Evolutionary conservation across 306 rosid genomes (phyloP).

Genomic region (Quercus dentata): DNA sequence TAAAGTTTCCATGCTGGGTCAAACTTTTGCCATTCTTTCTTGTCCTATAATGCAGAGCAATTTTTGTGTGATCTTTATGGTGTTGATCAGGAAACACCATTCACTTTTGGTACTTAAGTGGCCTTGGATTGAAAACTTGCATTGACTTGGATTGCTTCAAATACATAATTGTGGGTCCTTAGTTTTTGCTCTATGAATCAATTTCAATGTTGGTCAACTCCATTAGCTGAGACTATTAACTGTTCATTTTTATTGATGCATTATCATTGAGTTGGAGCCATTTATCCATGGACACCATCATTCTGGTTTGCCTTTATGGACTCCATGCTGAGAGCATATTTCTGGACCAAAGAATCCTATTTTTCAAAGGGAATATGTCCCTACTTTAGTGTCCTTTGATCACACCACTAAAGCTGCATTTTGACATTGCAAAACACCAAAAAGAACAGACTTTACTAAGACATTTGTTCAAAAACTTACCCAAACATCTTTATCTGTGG

Average conservation of each 20-base stretch:
- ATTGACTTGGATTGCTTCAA: conserved; percentile 49
- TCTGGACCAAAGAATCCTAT: conserved; percentile 38
- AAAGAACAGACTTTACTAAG: neutral
- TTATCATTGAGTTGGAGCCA: conserved; percentile 29
- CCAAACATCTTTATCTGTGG: neutral
- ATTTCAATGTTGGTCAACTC: conserved; percentile 45
- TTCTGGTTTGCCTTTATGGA: conserved; percentile 38
- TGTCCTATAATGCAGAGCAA: conserved; percentile 18
- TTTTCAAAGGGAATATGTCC: conserved; percentile 32
- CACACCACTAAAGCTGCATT: conserved; percentile 27
- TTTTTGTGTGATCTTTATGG: conserved; percentile 22
- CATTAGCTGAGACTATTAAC: conserved; percentile 20
- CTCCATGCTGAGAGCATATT: conserved; percentile 47
- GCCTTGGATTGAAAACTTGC: conserved; percentile 29
- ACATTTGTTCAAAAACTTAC: neutral
- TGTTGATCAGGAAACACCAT: conserved; percentile 31
- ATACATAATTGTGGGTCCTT: conserved; percentile 30
- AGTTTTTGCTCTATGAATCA: conserved; percentile 20
- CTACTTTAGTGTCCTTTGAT: conserved; percentile 40
- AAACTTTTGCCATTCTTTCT: conserved; percentile 20
- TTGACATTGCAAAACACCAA: conserved; percentile 7
- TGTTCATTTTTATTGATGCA: conserved; percentile 31
- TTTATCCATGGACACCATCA: conserved; percentile 43
- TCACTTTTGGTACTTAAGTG: conserved; percentile 28
- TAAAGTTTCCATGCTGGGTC: conserved; percentile 15